Base-by-base conservation (phyloP, 352 stramenopile genomes). In the Globisporangium carolinianum region DNA sequence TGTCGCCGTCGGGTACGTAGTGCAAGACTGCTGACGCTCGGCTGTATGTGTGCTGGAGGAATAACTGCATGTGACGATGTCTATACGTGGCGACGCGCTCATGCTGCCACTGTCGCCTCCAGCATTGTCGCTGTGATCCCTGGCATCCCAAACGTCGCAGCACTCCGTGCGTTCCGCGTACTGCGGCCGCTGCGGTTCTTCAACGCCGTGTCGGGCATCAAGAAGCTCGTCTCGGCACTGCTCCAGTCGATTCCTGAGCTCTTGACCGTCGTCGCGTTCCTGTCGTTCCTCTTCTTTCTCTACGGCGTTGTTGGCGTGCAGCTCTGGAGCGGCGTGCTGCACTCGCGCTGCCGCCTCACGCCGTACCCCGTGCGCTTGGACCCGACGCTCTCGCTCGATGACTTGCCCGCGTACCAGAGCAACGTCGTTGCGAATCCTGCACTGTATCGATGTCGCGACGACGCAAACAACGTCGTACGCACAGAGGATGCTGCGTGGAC, bases 241-340 rank as follows among this genome's bases (percentile, higher is more conserved):
- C 75, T 96, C 24, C 67, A 73, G 39, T 90, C 81, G 9, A 82
- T 96, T 17, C 78, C 82, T 11, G 71, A 83, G 49, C 79, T 96
- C 3, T 54, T 89, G 18, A 89, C 86, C 24, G 84, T 92, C 14
- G 71, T 92, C 11, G 76, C 82, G 36, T 76, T 96, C 58, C 69
- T 91, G 14, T 72, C 53, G 3, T 95, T 96, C 57, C 57, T 92
- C 5, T 95, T 94, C 56, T 89, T 91, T 37, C 55, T 96, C 36
- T 95, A 95, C 46, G 83, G 79, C 2, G 86, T 95, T 5, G 69
- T 95, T 47, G 87, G 82, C 8, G 66, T 95, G 5, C 81, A 96
- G 65, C 49, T 96, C 6, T 96, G 82, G 67, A 80, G 73, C 38
- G 83, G 79, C 0, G 76, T 79, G n/a, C 56, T 89, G 8, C 80